Base-by-base conservation (phyloP, 176 grass and related monocot genomes). In the Triticum dicoccoides region DNA sequence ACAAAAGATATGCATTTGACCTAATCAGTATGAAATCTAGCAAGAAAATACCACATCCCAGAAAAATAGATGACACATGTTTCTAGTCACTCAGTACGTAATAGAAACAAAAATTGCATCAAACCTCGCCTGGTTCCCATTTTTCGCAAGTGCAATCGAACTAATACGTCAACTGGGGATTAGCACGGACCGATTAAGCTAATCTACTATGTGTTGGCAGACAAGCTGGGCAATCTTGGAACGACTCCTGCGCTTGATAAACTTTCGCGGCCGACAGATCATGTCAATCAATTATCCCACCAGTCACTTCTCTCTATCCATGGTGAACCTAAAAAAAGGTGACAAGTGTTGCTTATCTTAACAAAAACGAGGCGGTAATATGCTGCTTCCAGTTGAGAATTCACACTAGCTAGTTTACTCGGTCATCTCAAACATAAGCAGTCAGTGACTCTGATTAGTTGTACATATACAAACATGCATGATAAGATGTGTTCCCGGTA, bases 131-230 rank as follows among this genome's bases (percentile, higher is more conserved):
- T 18, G 14, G 3, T 8, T 25, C 41, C 2, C 9, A 14, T 67
- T 85, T 87, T 81, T 0, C 6, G 14, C 39, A 29, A 10, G 9
- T 68, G 10, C 67, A 80, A 68, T 49, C 67, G 5, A 76, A 44
- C 13, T 76, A 45, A 5, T 80, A 80, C 10, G 66, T 25, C 2
- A 24, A 45, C 11, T 3, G 4, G 12, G 2, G 41, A 27, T 74
- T 47, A 74, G 41, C 71, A 3, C 15, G 41, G 42, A 75, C 42
- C 21, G 30, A n/a, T 21, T 80, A 58, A 76, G 58, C n/a, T 67
- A 44, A 83, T 6, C 3, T 87, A 45, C 41, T 9, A 21, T 82
- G 35, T 14, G 61, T 87, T 65, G 65, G 27, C 68, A 84, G 80
- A 42, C 72, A 56, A 70, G 20, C 42, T 21, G 12, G 8, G 14